Percentiles rank a stretch among this genome's conserved stretches.
Evolutionary conservation across 371 early-diverging fungal genomes (phyloP).

Genomic region (Apophysomyces elegans): DNA sequence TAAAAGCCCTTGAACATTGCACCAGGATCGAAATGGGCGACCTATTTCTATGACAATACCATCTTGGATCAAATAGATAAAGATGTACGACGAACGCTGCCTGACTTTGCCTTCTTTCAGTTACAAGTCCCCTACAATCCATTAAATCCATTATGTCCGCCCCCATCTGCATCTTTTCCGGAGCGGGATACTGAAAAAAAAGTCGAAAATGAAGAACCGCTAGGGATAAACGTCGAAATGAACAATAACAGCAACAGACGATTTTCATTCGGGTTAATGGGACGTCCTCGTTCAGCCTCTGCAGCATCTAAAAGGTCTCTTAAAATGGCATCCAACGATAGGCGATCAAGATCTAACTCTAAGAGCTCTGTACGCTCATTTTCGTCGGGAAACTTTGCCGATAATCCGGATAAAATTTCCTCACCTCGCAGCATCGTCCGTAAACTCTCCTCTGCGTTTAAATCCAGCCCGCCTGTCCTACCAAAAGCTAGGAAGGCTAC

Average conservation of each 20-base stretch:
- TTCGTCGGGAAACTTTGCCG: slow-evolving; percentile 34
- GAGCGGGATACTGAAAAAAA: slow-evolving; percentile 17
- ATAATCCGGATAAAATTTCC: slow-evolving; percentile 29
- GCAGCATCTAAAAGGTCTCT: slow-evolving; percentile 45
- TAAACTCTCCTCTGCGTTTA: slow-evolving; percentile 49
- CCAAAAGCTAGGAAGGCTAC: slow-evolving; percentile 16
- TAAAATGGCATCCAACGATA: slow-evolving; percentile 19
- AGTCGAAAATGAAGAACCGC: slow-evolving; percentile 9
- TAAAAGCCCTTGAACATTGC: slow-evolving; percentile 47
- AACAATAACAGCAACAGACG: slow-evolving; percentile 16
- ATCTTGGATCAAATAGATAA: slow-evolving; percentile 84
- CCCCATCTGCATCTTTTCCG: slow-evolving; percentile 8
- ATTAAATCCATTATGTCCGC: slow-evolving; percentile 56
- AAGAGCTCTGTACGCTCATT: slow-evolving; percentile 46
- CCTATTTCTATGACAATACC: slow-evolving; percentile 61
- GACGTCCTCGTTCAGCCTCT: slow-evolving; percentile 48
- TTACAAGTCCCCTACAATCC: slow-evolving; percentile 58
- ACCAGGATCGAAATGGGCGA: slow-evolving; percentile 55
- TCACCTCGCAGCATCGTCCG: slow-evolving; percentile 50
- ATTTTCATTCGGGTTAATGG: slow-evolving; percentile 49
- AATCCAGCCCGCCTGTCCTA: slow-evolving; percentile 14
- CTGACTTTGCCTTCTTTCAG: slow-evolving; percentile 86
- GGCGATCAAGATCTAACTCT: slow-evolving; percentile 47
- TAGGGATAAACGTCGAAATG: slow-evolving; percentile 1
- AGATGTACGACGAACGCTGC: slow-evolving; percentile 81